Evolutionary conservation across 495 filamentous ascomycete genomes (phyloP).

Genomic region (Annulohypoxylon maeteangense): DNA sequence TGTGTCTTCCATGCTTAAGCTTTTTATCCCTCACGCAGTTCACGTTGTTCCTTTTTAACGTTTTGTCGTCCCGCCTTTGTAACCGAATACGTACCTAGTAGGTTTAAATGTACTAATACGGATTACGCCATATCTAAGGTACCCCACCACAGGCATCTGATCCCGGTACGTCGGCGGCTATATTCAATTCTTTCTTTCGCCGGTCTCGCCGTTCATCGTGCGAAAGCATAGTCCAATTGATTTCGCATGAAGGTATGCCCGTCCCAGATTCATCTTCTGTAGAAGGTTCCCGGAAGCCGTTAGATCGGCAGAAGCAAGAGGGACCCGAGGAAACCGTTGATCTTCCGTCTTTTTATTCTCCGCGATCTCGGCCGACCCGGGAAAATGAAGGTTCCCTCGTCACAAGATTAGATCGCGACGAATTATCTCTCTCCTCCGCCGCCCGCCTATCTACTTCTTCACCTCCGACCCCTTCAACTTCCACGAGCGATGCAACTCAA

Average conservation of each 20-base stretch:
- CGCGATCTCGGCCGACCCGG: conserved; percentile 45
- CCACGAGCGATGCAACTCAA: conserved; percentile 29
- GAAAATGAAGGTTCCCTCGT: conserved; percentile 24
- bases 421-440: conserved; percentile 32
- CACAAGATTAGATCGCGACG: conserved; percentile 24
- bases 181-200: conserved; percentile 1
- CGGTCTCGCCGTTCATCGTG: conserved; percentile 5
- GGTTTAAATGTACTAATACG: background rate
- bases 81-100: background rate
- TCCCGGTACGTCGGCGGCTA: conserved; percentile 19
- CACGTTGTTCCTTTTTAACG: background rate
- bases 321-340: conserved; percentile 45
- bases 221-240: conserved; percentile 8
- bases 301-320: conserved; percentile 30
- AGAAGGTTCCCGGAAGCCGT: background rate
- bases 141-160: background rate
- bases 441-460: background rate
- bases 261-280: conserved; percentile 17
- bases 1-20: background rate
- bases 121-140: background rate
- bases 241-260: conserved; percentile 26
- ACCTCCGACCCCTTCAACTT: background rate
- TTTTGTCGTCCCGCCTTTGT: background rate
- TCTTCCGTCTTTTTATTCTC: conserved; percentile 62
- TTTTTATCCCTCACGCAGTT: background rate